Percentiles rank a stretch among this genome's conserved stretches.
Conservation (phyloP, 2,329 filamentous ascomycete species). For the Calonectria crousiana region DNA sequence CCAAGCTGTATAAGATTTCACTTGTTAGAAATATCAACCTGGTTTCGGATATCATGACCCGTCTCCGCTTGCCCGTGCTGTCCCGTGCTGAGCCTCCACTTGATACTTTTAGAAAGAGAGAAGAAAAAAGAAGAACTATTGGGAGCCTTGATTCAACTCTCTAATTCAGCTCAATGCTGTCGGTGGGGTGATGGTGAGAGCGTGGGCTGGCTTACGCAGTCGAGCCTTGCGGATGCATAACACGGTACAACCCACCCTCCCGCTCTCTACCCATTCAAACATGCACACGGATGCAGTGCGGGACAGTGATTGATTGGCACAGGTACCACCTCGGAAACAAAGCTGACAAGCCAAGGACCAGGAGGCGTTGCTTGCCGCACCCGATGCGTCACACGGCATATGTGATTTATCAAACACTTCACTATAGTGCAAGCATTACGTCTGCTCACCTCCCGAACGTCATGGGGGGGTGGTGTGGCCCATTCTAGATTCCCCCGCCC, state of each 20-base stretch:
- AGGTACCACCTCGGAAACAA: constrained; percentile 35
- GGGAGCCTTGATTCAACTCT: background rate
- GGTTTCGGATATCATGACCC: constrained; percentile 37
- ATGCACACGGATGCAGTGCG: constrained; percentile 23
- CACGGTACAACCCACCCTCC: background rate
- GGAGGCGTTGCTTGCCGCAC: constrained; percentile 5
- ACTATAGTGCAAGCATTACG: constrained; percentile 16
- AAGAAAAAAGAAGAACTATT: background rate
- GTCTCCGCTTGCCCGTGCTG: constrained; percentile 18
- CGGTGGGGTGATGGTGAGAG: constrained; percentile 9
- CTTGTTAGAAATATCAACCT: constrained; percentile 48
- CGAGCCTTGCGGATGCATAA: constrained; percentile 30
- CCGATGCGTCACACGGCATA: constrained; percentile 29
- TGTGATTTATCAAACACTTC: constrained; percentile 30
- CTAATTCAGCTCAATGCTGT: constrained; percentile 13
- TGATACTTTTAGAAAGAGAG: background rate
- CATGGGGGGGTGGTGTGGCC: constrained; percentile 1
- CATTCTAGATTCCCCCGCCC: constrained; percentile 16
- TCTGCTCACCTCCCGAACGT: background rate
- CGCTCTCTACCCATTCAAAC: background rate
- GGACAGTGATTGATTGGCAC: constrained; percentile 33
- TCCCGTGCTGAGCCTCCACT: constrained; percentile 21
- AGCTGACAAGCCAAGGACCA: constrained; percentile 37
- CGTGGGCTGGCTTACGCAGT: constrained; percentile 25
- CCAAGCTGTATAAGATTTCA: constrained; percentile 47